Base-by-base conservation (phyloP, 2,329 filamentous ascomycete species). In the Fusarium sp. region DNA sequence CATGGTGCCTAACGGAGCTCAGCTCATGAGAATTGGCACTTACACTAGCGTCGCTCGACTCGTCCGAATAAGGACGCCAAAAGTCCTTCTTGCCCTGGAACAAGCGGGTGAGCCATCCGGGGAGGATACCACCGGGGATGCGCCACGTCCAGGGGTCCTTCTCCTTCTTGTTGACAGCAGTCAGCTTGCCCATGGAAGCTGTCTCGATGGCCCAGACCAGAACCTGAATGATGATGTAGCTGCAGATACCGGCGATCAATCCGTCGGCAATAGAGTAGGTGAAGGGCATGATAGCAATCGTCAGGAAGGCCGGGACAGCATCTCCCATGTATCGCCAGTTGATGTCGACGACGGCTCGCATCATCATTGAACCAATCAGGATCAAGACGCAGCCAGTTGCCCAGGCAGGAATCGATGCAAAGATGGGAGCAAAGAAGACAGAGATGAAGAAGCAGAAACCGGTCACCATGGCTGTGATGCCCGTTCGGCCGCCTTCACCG, bases 261-360 rank as follows among this genome's bases (percentile, higher is more conserved):
- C 94, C 94, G 76, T 97, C 93, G 12, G 94, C 93, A 75, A 97
- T 96, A 41, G 90, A 93, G 84, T 96, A 97, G 2, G 92, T 94
- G 81, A 97, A 96, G 0, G 94, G 94, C 94, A 97, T 97, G 65
- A 95, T 82, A 61, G 91, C 89, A 68, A 97, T 92, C 53, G 92
- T 94, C 37, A 97, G 83, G 82, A 97, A 97, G 4, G 94, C 93
- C 0, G 94, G 94, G 27, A 97, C 86, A 1, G 93, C 91, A 78
- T 97, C 94, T 55, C 94, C 94, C 65, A 94, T 85, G 81, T 97
- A 97, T 48, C 85, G 85, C 94, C 94, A 97, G 85, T 97, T 97
- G 84, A 97, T 95, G 69, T 96, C 92, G 15, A 88, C 89, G 12
- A 92, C 92, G 1, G 92, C 87, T 66, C 89, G 88, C 60, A 91